Base-by-base conservation (phyloP, 495 filamentous ascomycete species). In the Penicillium roqueforti region DNA sequence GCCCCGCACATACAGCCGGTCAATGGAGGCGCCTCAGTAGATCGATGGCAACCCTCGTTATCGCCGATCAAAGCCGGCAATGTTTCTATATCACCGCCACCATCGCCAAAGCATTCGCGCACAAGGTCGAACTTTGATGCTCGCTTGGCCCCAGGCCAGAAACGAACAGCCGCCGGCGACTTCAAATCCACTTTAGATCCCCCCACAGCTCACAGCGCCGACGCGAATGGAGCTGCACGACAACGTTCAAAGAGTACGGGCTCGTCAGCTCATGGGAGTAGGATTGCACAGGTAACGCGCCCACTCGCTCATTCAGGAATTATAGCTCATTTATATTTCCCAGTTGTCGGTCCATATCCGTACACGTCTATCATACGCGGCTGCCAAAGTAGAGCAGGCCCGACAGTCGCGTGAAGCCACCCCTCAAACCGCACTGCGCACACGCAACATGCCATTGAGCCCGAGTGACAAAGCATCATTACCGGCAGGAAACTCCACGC, bases 301-400 rank as follows among this genome's bases (percentile, higher is more conserved):
- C 20, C 34, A 38, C 40, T 36, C 51, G 23, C 11, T n/a, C 16
- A 10, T 52, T 51, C 3, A 3, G 10, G 50, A 11, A 42, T 46
- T 47, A 31, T 41, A 65, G 48, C 53, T 61, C 44, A 71, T 48
- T 39, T 31, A 52, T 50, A 47, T 52, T 57, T 48, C 51, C 37
- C 61, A 95, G 87, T 68, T 93, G 41, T 89, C 90, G 28, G 80
- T 83, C 34, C 83, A 90, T 61, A 78, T 97, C 22, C 84, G 83
- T 56, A 81, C 89, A 6, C 86, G 89, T 47, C 76, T 97, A 11
- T 88, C 88, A 6, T 95, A 96, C 67, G 91, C 90, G 32, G 89
- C 92, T 74, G 81, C 92, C 60, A 95, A 95, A 67, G 85, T 97
- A 36, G 86, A 92, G 69, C 84, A 93, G 66, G 89, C 87, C 46